These are phyloP conservation scores for Heritiera fomes DNA, from an alignment of 345 rosid genomes.

Conservation along the genomic window DNA sequence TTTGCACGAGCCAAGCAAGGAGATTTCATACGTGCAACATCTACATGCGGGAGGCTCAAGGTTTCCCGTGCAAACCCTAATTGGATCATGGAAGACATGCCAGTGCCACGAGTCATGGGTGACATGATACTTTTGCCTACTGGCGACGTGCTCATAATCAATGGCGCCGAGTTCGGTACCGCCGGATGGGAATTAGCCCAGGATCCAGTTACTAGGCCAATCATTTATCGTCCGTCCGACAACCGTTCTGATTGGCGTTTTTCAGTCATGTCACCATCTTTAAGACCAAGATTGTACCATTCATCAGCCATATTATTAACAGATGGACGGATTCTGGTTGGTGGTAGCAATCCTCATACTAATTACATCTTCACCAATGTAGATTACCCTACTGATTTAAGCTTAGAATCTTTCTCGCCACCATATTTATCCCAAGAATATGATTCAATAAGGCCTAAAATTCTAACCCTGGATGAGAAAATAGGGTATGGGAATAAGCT, in stretches of 20 bases:
- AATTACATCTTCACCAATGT: conserved; percentile 64
- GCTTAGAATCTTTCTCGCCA: conserved; percentile 73
- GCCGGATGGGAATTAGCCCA: conserved; percentile 72
- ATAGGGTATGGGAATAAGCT: conserved; percentile 31
- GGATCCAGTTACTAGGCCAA: conserved; percentile 50
- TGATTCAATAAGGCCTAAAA: conserved; percentile 40
- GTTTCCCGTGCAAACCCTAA: conserved; percentile 41
- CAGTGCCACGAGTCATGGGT: conserved; percentile 74
- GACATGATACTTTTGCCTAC: conserved; percentile 82
- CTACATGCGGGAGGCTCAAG: conserved; percentile 73
- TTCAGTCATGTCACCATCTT: conserved; percentile 47
- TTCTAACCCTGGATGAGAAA: conserved; percentile 29
- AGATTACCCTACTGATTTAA: conserved; percentile 70
- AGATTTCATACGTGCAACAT: conserved; percentile 41
- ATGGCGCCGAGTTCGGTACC: conserved; percentile 64
- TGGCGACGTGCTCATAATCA: conserved; percentile 65
- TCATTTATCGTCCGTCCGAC: conserved; percentile 48
- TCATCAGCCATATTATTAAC: conserved; percentile 63
- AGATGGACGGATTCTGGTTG: conserved; percentile 70
- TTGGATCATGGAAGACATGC: conserved; percentile 83
- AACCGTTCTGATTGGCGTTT: conserved; percentile 31
- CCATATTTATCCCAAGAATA: conserved; percentile 53
- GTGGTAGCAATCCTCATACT: conserved; percentile 78
- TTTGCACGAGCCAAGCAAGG: conserved; percentile 29
- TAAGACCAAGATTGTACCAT: conserved; percentile 73